phyloP scores from a whole-genome alignment of 2,329 filamentous ascomycete genomes.

The Catunica adiposa region DNA sequence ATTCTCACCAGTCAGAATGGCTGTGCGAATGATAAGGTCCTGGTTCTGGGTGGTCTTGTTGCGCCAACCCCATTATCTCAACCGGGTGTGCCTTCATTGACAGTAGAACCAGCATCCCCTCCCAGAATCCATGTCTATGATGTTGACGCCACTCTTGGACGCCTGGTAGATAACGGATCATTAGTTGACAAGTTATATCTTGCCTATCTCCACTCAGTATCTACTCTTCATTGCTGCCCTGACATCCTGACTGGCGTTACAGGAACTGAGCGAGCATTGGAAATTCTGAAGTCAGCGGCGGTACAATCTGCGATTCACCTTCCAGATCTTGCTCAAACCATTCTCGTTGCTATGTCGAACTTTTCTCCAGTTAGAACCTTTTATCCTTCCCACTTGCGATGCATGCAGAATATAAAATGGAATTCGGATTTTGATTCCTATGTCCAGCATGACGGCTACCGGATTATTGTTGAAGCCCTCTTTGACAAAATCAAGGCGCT shows the following conservation, averaged over 20 bases:
- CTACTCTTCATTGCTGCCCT: constrained; percentile 30
- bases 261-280: constrained; percentile 37
- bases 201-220: constrained; percentile 36
- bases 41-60: constrained; percentile 18
- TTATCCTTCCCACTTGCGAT: constrained; percentile 25
- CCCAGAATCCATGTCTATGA: constrained; percentile 26
- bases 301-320: constrained; percentile 31
- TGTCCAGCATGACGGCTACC: constrained; percentile 26
- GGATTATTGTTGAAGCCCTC: background rate
- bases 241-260: constrained; percentile 33
- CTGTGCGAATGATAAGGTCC: constrained; percentile 20
- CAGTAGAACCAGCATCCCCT: background rate
- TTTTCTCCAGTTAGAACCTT: constrained; percentile 28
- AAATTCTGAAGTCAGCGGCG: constrained; percentile 31
- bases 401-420: constrained; percentile 35
- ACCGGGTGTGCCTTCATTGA: too few relatives aligned
- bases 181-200: constrained; percentile 35
- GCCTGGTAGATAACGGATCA: constrained; percentile 32
- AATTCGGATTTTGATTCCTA: constrained; percentile 22
- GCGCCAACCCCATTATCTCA: background rate
- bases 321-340: constrained; percentile 19
- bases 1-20: constrained; percentile 22
- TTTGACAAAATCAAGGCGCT: background rate
- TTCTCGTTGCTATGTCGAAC: constrained; percentile 24
- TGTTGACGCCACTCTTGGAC: constrained; percentile 33